These are phyloP conservation scores for Trichoderma sp. DNA, from an alignment of 2,329 filamentous ascomycete genomes.

Conservation along the genomic window DNA sequence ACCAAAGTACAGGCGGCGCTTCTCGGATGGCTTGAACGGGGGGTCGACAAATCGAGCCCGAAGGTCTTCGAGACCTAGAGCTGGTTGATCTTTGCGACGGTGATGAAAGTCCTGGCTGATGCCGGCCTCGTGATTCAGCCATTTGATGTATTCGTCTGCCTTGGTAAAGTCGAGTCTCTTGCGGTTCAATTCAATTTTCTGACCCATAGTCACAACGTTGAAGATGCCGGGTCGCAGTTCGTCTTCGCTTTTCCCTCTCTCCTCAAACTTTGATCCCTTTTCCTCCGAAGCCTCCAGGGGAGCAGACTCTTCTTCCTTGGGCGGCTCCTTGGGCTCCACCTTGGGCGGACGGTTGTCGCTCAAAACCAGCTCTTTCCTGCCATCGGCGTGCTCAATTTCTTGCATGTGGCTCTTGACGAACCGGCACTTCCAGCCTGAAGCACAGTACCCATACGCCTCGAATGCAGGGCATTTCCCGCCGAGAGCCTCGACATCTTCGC, in stretches of 20 bases:
- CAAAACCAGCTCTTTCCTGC: conserved; percentile 76
- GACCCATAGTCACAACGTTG: conserved; percentile 67
- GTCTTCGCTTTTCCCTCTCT: conserved; percentile 34
- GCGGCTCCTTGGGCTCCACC: conserved; percentile 7
- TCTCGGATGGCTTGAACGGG: conserved; percentile 87
- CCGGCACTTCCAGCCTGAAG: conserved; percentile 89
- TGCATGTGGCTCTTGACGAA: conserved; percentile 84
- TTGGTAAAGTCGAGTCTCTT: conserved; percentile 68
- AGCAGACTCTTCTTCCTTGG: conserved; percentile 16
- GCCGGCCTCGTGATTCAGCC: conserved; percentile 65
- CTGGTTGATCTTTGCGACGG: conserved; percentile 42
- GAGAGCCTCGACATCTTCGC: conserved; percentile 74
- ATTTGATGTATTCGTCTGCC: conserved; percentile 72
- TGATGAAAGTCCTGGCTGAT: conserved; percentile 41
- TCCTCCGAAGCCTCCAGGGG: neutral
- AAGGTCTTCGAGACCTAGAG: conserved; percentile 60
- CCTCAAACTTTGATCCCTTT: conserved; percentile 6
- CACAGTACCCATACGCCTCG: conserved; percentile 71
- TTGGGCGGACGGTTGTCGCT: conserved; percentile 41
- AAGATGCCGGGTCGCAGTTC: conserved; percentile 63
- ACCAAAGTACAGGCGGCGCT: conserved; percentile 89
- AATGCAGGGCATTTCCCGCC: conserved; percentile 79
- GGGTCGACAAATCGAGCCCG: conserved; percentile 81
- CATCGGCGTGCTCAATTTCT: conserved; percentile 75
- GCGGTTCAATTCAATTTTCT: conserved; percentile 73